Percentiles rank a stretch among this genome's conserved stretches.
phyloP scores from a whole-genome alignment of 208 protist species.

The Lotmaria passim region DNA sequence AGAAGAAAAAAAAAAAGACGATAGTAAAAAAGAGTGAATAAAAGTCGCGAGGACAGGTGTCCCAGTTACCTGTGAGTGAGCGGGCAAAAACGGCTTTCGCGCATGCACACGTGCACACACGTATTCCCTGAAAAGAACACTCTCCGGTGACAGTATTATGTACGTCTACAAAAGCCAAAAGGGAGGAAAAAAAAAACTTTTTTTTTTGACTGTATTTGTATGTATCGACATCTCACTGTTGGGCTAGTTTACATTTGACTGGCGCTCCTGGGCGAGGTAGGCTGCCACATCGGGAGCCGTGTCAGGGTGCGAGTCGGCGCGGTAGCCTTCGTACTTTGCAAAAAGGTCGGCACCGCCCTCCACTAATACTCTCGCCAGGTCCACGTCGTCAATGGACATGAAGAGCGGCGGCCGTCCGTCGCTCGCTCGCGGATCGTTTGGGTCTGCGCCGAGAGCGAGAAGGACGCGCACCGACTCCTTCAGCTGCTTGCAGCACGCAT shows the following conservation, averaged over 20 bases:
- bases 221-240: neutral
- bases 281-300: conserved; percentile 69
- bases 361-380: conserved; percentile 70
- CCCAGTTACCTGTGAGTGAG: too few relatives aligned
- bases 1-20: conserved; percentile 9
- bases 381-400: conserved; percentile 81
- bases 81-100: too few relatives aligned
- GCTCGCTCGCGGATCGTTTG: conserved; percentile 56
- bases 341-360: conserved; percentile 77
- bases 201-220: neutral
- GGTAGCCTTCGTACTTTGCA: conserved; percentile 71
- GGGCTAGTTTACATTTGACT: conserved; percentile 43
- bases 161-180: neutral
- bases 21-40: neutral
- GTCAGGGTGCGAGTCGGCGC: conserved; percentile 79
- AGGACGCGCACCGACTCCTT: conserved; percentile 55
- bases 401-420: conserved; percentile 85
- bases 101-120: too few relatives aligned
- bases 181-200: neutral
- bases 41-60: too few relatives aligned
- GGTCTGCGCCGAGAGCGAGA: conserved; percentile 80
- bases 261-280: conserved; percentile 44
- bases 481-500: conserved; percentile 69
- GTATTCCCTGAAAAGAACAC: too few relatives aligned
- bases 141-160: too few relatives aligned